These are phyloP conservation scores for Camptophora hylomeconis DNA, from an alignment of 2,329 filamentous ascomycete genomes.

Conservation along the genomic window DNA sequence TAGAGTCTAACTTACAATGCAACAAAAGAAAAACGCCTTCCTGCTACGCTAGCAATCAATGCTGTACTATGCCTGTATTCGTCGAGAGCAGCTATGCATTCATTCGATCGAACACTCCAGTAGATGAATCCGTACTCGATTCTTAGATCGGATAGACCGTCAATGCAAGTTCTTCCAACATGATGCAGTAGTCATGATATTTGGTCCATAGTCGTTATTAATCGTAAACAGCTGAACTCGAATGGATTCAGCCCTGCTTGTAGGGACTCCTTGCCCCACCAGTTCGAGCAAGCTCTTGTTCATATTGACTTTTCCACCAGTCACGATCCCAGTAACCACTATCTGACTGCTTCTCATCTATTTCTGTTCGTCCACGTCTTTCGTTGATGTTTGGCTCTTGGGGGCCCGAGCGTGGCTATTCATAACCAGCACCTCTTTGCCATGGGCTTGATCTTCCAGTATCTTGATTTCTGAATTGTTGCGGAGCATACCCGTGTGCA, in stretches of 20 bases:
- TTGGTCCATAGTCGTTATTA: not conserved
- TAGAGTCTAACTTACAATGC: no score
- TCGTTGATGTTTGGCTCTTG: constrained; percentile 6
- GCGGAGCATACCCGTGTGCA: constrained; percentile 15
- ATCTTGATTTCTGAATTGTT: constrained; percentile 34
- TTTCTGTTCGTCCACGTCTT: constrained; percentile 9
- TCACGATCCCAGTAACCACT: constrained; percentile 18
- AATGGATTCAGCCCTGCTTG: not conserved
- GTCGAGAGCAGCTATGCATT: no score
- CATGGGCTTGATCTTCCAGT: constrained; percentile 45
- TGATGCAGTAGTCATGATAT: constrained; percentile 1
- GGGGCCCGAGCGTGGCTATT: constrained; percentile 32
- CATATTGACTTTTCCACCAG: constrained; percentile 14
- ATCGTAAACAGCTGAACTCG: not conserved
- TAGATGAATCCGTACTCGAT: no score
- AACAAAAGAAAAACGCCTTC: no score
- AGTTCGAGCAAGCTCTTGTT: not conserved
- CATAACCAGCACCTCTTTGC: constrained; percentile 54
- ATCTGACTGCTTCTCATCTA: constrained; percentile 8
- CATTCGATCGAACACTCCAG: no score
- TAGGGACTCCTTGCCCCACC: not conserved
- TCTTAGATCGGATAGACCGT: no score
- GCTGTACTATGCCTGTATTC: no score
- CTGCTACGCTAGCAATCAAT: no score
- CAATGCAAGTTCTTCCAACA: no score